Evolutionary conservation across 768 basidiomycete species (phyloP), one percentile per base, ranked within the genome.

Genomic region (Sarcomyxa edulis): DNA sequence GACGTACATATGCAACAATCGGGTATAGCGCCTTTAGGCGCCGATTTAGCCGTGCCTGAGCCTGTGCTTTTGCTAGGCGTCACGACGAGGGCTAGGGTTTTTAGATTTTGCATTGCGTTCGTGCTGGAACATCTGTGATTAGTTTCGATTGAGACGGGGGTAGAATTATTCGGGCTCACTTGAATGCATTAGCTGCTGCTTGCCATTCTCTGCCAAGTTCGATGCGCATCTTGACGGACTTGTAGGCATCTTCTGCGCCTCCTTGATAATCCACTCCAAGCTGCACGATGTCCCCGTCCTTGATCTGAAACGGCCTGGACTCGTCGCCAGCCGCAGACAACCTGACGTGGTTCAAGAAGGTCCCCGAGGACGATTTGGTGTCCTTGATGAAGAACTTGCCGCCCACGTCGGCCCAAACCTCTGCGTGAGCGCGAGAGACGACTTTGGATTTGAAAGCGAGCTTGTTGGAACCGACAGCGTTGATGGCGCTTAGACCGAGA

Each of bases 261-360:
- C 95, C 95, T 59, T 97, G 94, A 62, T 96, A 99, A 57, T 98
- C 94, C 19, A 98, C 91, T 2, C 95, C 94, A 1, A 97, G 78
- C 62, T 97, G 95, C 14, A 98, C 62, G 20, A 97, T 74, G 63
- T 97, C 94, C 1, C 95, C 95, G 45, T 97, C 94, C 62, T 86
- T 90, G 50, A 97, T 69, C 45, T 76, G 76, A 43, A 72, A 81
- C 1, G 90, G 76, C 26, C 79, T 66, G 4, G 81, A 85, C 56
- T 95, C 94, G 6, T 77, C 73, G 33, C 84, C 85, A 8, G 94
- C 92, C 1, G 82, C 70, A 25, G 81, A 81, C n/a, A 98, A 71
- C 32, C 94, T 65, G 38, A 94, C 79, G 55, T 97, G 94, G 59
- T 99, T 99, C 45, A 98, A 69, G 56, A 98, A 98, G 1, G 95